phyloP scores from a whole-genome alignment of 139 green algal genomes.

The Haematococcus sp. region DNA sequence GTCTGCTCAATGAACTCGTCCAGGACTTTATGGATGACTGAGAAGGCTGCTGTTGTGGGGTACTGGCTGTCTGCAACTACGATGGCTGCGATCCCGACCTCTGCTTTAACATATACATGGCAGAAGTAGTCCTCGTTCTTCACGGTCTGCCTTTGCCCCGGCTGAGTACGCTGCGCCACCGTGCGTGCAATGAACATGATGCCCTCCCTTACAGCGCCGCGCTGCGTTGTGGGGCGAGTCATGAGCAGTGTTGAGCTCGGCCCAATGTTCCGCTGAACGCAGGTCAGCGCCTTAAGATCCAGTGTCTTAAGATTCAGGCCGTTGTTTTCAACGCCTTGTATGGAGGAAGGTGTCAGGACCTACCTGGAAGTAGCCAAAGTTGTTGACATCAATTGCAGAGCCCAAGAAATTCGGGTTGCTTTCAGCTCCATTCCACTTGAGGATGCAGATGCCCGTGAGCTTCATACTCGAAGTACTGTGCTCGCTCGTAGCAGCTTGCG shows the following conservation, averaged over 20 bases:
- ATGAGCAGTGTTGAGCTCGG: background rate
- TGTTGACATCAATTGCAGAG: conserved; percentile 76
- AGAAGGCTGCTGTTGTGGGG: conserved; percentile 89
- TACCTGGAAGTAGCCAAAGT: conserved; percentile 95
- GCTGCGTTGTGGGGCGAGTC: conserved; percentile 30
- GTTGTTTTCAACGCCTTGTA: background rate
- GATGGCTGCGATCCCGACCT: conserved; percentile 82
- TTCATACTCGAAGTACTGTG: conserved; percentile 58
- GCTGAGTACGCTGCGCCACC: conserved; percentile 83
- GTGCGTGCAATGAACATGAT: conserved; percentile 92
- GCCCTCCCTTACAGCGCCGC: conserved; percentile 86
- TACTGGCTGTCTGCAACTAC: conserved; percentile 92
- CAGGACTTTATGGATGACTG: conserved; percentile 72
- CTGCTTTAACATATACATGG: conserved; percentile 84
- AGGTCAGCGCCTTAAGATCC: background rate
- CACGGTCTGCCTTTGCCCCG: conserved; percentile 78
- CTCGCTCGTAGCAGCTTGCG: too few species aligned
- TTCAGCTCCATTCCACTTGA: conserved; percentile 73
- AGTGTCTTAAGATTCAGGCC: background rate
- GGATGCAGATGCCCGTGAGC: conserved; percentile 63
- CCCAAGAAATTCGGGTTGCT: conserved; percentile 74
- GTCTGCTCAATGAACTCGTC: conserved; percentile 60
- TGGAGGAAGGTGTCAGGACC: background rate
- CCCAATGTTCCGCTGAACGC: background rate
- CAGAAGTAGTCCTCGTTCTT: conserved; percentile 92